Evolutionary conservation across 352 stramenopile genomes (phyloP), one percentile per base, ranked within the genome.

Genomic region (Phytophthora citrophthora): DNA sequence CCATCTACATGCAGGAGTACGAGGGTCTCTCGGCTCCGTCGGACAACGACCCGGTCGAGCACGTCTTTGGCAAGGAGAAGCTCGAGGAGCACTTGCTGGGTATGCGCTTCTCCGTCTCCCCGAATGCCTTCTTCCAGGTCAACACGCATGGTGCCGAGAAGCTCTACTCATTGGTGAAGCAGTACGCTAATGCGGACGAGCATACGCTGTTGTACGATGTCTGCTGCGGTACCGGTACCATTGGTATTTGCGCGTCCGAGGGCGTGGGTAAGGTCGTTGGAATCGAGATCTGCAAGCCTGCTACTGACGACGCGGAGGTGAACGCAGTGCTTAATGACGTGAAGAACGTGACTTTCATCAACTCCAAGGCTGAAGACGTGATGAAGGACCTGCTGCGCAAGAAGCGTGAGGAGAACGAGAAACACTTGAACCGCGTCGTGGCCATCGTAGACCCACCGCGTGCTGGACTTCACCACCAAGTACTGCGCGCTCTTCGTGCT

Each of bases 171-270:
- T 87, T 98, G 59, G 93, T 99, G n/a, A 91, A 97, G 50, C 77
- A 98, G 40, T 86, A 90, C 56, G 81, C 91, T 55, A 75, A 78
- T 15, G 77, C 77, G 16, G 73, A 92, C 44, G 77, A 85, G 34
- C 73, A 94, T 48, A 98, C 84, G 24, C 61, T 98, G 32, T 72
- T 99, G 3, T 97, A 99, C 55, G 97, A 99, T 65, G 97, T 99
- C 15, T 99, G 97, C 76, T 99, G 97, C 69, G 97, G 97, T 16
- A 99, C 97, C 13, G 97, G 97, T 32, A 99, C 96, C 5, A 99
- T 99, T 56, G 97, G 97, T 1, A 97, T 99, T 58, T 96, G 86
- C 47, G 90, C 96, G 67, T 91, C 97, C 5, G 82, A 92, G 50
- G 74, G 86, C 12, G 80, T 74, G 16, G 82, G 76, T 23, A 92